These are phyloP conservation scores for Pleurostoma richardsiae DNA, from an alignment of 2,329 filamentous ascomycete species.

Conservation along the genomic window DNA sequence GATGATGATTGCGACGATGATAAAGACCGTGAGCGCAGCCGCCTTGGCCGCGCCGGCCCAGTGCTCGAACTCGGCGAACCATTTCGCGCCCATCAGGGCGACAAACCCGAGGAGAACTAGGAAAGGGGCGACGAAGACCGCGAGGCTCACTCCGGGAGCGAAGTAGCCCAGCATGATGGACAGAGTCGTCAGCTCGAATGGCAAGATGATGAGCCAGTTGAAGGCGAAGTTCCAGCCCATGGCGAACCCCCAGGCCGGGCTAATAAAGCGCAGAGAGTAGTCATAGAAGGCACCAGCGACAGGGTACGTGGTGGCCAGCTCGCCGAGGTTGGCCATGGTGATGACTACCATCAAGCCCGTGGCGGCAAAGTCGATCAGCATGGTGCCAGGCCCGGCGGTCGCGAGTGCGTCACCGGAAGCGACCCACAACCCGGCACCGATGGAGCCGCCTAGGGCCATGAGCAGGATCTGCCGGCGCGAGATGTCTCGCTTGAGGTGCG, in stretches of 20 bases:
- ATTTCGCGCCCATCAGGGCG: conserved; percentile 39
- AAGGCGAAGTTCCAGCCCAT: conserved; percentile 34
- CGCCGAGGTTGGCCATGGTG: conserved; percentile 20
- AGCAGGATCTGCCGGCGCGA: conserved; percentile 26
- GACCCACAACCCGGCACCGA: conserved; percentile 29
- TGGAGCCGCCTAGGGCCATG: conserved; percentile 28
- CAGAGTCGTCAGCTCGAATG: conserved; percentile 30
- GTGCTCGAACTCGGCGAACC: conserved; percentile 45
- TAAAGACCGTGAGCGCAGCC: conserved; percentile 47
- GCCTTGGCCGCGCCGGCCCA: conserved; percentile 47
- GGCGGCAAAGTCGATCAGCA: conserved; percentile 24
- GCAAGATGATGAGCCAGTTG: conserved; percentile 28
- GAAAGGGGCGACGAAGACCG: not conserved
- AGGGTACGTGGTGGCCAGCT: conserved; percentile 25
- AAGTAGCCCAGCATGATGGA: conserved; percentile 21
- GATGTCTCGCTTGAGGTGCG: conserved; percentile 17
- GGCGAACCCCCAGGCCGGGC: conserved; percentile 29
- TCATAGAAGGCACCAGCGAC: conserved; percentile 31
- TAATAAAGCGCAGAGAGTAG: conserved; percentile 29
- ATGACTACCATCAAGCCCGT: conserved; percentile 25
- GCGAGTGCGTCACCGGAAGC: conserved; percentile 23
- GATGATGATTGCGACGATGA: conserved; percentile 49
- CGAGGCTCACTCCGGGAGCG: not conserved
- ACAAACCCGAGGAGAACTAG: conserved; percentile 29
- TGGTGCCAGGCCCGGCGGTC: conserved; percentile 21